phyloP scores from a whole-genome alignment of 306 rosid genomes.

The Albizia julibrissin region DNA sequence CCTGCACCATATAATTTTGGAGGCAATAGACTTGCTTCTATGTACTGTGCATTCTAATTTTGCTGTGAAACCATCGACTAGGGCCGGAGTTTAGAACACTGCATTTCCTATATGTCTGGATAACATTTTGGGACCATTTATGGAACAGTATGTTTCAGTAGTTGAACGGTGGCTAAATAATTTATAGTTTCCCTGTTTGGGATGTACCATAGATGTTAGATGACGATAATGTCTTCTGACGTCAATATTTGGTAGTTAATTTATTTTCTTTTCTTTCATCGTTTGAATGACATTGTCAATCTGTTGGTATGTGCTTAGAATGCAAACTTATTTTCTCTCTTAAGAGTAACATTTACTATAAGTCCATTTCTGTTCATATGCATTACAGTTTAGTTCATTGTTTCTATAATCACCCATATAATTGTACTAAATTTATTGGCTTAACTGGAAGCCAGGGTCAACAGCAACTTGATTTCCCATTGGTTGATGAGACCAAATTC shows the following conservation, averaged over 20 bases:
- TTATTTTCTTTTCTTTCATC: not conserved
- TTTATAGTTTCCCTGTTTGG: not conserved
- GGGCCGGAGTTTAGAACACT: not conserved
- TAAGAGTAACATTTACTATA: not conserved
- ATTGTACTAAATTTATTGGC: constrained; percentile 51
- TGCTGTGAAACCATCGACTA: not conserved
- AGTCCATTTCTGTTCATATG: not conserved
- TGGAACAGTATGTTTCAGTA: not conserved
- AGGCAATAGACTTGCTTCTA: not conserved
- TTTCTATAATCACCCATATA: constrained; percentile 35
- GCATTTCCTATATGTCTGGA: not conserved
- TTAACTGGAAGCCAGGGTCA: constrained; percentile 59
- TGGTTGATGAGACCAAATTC: constrained; percentile 65
- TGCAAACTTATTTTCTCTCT: not conserved
- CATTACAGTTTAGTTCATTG: constrained; percentile 33
- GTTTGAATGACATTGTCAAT: not conserved
- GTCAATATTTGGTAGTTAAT: constrained; percentile 32
- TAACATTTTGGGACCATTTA: not conserved
- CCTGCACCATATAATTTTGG: not conserved
- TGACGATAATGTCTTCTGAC: constrained; percentile 37
- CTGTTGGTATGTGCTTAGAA: not conserved
- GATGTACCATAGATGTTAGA: not conserved
- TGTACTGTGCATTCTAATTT: not conserved
- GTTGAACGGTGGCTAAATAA: not conserved
- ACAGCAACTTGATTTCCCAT: constrained; percentile 65